phyloP scores from a whole-genome alignment of 2,329 filamentous ascomycete species.

The Xylariaceae sp. region DNA sequence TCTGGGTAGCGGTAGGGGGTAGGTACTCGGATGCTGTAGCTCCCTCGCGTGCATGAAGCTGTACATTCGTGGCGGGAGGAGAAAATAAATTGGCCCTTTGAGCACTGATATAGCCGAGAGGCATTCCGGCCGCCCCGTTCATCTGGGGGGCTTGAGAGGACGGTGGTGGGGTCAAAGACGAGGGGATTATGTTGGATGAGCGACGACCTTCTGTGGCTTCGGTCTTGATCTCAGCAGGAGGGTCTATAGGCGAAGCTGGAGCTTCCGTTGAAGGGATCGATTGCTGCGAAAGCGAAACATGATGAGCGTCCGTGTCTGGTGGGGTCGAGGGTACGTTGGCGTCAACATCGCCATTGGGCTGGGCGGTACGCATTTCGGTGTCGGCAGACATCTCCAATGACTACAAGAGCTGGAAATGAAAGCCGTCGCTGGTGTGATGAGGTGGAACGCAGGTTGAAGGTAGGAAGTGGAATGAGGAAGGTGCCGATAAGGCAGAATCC shows the following conservation, averaged over 20 bases:
- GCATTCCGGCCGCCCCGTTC: slow-evolving; percentile 21
- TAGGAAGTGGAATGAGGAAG: too few species aligned
- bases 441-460: too few species aligned
- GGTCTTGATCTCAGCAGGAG: slow-evolving; percentile 44
- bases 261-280: slow-evolving; percentile 56
- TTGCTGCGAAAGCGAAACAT: slow-evolving; percentile 40
- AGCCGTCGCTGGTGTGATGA: too few species aligned
- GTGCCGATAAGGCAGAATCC: too few species aligned
- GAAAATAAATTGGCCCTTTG: slow-evolving; percentile 49
- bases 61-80: slow-evolving; percentile 44
- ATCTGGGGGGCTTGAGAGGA: slow-evolving; percentile 45
- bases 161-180: slow-evolving; percentile 54
- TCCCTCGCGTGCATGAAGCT: slow-evolving; percentile 9
- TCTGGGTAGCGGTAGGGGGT: slow-evolving; percentile 43
- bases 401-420: too few species aligned
- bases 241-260: slow-evolving; percentile 49
- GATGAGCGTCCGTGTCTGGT: slow-evolving; percentile 11
- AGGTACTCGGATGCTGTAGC: slow-evolving; percentile 34
- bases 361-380: slow-evolving; percentile 28
- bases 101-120: slow-evolving; percentile 32
- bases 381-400: slow-evolving; percentile 32
- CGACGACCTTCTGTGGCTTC: slow-evolving; percentile 45
- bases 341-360: slow-evolving; percentile 23
- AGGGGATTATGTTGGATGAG: slow-evolving; percentile 45
- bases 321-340: slow-evolving; percentile 24